Evolutionary conservation across 176 grass and related monocot species (phyloP), one percentile per base, ranked within the genome.

Genomic region (Poa annua): DNA sequence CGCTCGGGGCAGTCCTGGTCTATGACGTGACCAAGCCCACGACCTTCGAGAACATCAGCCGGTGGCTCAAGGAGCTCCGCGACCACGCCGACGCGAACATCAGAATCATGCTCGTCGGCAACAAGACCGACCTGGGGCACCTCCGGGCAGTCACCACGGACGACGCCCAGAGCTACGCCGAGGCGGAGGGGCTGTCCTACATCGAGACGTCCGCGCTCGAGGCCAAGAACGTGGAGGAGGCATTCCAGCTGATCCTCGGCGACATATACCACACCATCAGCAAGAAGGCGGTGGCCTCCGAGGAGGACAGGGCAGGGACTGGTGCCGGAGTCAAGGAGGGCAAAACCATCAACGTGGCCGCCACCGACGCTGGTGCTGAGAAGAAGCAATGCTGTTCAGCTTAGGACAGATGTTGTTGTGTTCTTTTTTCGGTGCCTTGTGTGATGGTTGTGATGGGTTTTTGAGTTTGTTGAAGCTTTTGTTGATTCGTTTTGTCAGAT

Each of bases 41-140:
- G 2, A 90, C 94, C 68, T 97, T 97, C 2, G 94, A 97, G 36
- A 97, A 94, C 80, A 90, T 97, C 20, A 88, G 80, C 59, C 83
- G 94, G 39, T 97, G 94, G 94, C 91, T 97, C 22, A 97, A 97
- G 85, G 94, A 97, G 87, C 85, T 97, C 19, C 91, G 91, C 0
- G 87, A 92, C 77, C 94, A 97, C 11, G 91, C 91, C 0, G 94
- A 97, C 39, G 75, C 91, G 6, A 94, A 97, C 87, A 97, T 92
- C 70, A 62, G 85, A 17, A 94, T 97, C 82, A 94, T 97, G 94
- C 94, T 97, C 19, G 82, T 94, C 0, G 94, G 94, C 50, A 97
- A 97, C 85, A 97, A 97, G 91, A 97, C 91, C 0, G 94, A 97
- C 20, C 85, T 97, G 21, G 92, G 82, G 80, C 91, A 94, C 83